These are phyloP conservation scores for Saccharomyces pastorianus DNA, from an alignment of 1,139 yeast species.

Conservation along the genomic window DNA sequence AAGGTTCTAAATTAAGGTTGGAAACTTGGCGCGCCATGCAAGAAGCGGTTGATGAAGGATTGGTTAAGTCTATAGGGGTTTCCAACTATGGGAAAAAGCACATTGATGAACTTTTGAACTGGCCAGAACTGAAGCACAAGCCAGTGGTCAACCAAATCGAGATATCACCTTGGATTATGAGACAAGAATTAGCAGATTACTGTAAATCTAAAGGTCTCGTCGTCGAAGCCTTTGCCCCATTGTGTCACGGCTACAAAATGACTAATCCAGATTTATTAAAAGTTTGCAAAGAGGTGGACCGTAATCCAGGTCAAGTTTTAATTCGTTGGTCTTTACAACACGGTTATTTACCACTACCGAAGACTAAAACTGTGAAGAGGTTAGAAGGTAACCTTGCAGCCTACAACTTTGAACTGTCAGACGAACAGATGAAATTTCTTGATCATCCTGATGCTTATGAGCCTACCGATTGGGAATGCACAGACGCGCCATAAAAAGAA, in stretches of 20 bases:
- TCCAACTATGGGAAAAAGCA: constrained; percentile 62
- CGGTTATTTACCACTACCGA: constrained; percentile 67
- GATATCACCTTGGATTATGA: constrained; percentile 71
- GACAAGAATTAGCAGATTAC: constrained; percentile 51
- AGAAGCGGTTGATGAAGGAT: constrained; percentile 52
- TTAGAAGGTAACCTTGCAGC: constrained; percentile 41
- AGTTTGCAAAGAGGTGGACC: constrained; percentile 34
- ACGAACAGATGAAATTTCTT: constrained; percentile 38
- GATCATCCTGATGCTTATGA: constrained; percentile 51
- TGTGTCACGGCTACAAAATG: constrained; percentile 52
- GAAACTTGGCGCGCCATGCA: constrained; percentile 58
- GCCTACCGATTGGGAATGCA: constrained; percentile 67
- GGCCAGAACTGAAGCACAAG: constrained; percentile 43
- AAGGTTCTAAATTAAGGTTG: constrained; percentile 43
- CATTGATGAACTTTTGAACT: constrained; percentile 46
- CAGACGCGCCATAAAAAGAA: constrained; percentile 41
- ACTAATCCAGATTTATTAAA: constrained; percentile 41
- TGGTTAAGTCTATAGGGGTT: constrained; percentile 55
- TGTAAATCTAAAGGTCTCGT: constrained; percentile 44
- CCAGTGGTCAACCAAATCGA: constrained; percentile 68
- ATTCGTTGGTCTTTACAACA: constrained; percentile 48
- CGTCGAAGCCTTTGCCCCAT: constrained; percentile 66
- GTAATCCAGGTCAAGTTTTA: constrained; percentile 37
- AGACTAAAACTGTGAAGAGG: constrained; percentile 49
- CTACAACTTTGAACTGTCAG: constrained; percentile 42